Base-by-base conservation (phyloP, 2,329 filamentous ascomycete species). In the Phyllosticta citrichinensis region DNA sequence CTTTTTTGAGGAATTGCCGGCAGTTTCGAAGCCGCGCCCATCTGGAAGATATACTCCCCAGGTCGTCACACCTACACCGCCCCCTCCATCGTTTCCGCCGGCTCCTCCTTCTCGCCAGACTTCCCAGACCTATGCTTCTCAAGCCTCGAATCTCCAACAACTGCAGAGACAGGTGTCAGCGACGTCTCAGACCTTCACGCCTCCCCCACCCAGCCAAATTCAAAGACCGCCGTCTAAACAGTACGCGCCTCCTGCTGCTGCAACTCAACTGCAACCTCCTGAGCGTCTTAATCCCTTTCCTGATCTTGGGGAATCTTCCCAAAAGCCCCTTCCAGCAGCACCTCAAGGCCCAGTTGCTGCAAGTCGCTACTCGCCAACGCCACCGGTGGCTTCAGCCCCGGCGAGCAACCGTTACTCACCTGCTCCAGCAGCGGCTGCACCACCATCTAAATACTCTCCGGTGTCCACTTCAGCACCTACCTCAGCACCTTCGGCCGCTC, bases 361-460 rank as follows among this genome's bases (percentile, higher is more conserved):
- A 27, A 25, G 77, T 73, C 61, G 80, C 72, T 65, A 81, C 74
- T 66, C 78, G 68, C 63, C 71, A 55, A 70, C 70, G 52, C 65
- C 68, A 51, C 63, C 61, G 22, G 64, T 68, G 74, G 77, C 68
- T 27, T 52, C 62, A 11, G 66, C 67, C 10, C 62, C 53, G 33
- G 24, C 78, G 4, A 47, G n/a, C 40, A 47, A 47, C 73, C 62
- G 80, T 72, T 65, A 81, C 73, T 66, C 78, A 68, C 63, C 71
- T 58, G 70, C 70, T 33, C 65, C 68, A 51, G 62, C 60, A 50
- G 11, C 65, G 17, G 63, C 65, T 17, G 65, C 65, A 24, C 69
- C 76, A 14, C 69, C 77, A 8, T 66, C 73, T 1, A 77, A 83
- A 61, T 89, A 90, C 70, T 89, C 87, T 5, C 87, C 79, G 24